These are phyloP conservation scores for Fusarium penzigii DNA, from an alignment of 2,329 filamentous ascomycete species.

Conservation along the genomic window DNA sequence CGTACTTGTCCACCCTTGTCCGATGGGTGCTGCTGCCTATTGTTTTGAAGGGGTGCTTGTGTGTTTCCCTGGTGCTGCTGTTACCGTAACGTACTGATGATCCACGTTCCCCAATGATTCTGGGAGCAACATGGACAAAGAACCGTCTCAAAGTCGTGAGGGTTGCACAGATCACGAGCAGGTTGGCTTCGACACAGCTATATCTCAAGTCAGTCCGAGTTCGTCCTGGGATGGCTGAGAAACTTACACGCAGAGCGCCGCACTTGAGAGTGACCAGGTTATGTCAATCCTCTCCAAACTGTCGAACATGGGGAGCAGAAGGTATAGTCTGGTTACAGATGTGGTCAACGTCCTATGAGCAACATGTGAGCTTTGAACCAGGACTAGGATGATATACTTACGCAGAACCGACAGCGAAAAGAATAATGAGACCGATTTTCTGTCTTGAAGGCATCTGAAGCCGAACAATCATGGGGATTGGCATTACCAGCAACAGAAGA, in stretches of 20 bases:
- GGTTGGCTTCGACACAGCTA: conserved; percentile 39
- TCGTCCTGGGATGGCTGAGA: background rate
- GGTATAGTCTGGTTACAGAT: conserved; percentile 34
- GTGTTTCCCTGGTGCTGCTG: conserved; percentile 7
- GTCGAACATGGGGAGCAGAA: conserved; percentile 30
- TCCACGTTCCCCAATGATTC: conserved; percentile 23
- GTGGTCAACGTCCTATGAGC: conserved; percentile 37
- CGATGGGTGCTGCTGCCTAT: conserved; percentile 13
- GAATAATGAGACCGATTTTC: conserved; percentile 44
- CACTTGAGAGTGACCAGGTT: conserved; percentile 34
- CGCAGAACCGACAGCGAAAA: conserved; percentile 48
- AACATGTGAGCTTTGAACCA: conserved; percentile 3
- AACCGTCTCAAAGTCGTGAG: conserved; percentile 39
- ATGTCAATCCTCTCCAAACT: conserved; percentile 20
- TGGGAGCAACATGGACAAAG: conserved; percentile 33
- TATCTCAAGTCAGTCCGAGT: conserved; percentile 4
- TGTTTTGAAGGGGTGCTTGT: conserved; percentile 20
- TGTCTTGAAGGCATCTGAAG: conserved; percentile 48
- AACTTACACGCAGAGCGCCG: conserved; percentile 33
- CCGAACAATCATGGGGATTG: conserved; percentile 45
- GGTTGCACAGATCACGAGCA: conserved; percentile 39
- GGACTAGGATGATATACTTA: conserved; percentile 5
- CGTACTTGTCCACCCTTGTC: conserved; percentile 8
- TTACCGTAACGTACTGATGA: conserved; percentile 8
- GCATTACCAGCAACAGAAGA: conserved; percentile 46